These are phyloP conservation scores for Ramalina intermedia DNA, from an alignment of 495 filamentous ascomycete species.

Conservation along the genomic window DNA sequence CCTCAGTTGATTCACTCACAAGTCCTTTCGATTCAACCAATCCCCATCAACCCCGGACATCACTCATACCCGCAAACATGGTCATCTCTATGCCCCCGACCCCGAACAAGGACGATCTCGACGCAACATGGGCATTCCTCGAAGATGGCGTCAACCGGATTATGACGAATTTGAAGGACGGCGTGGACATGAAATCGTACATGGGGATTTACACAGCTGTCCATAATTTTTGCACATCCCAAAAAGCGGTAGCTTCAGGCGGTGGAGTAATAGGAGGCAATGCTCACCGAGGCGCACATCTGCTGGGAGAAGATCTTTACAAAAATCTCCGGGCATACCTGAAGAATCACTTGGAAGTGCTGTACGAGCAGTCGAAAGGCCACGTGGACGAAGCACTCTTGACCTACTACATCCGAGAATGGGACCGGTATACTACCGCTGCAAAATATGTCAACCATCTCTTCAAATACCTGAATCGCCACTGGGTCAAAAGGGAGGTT, in stretches of 20 bases:
- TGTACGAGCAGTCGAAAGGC: slow-evolving; percentile 51
- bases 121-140: slow-evolving; percentile 77
- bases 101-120: slow-evolving; percentile 71
- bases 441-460: slow-evolving; percentile 95
- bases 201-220: slow-evolving; percentile 98
- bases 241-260: slow-evolving; percentile 59
- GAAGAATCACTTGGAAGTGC: slow-evolving; percentile 50
- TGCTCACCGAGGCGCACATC: slow-evolving; percentile 76
- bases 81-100: slow-evolving; percentile 16
- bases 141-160: slow-evolving; percentile 78
- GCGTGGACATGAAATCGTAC: slow-evolving; percentile 88
- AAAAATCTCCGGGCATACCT: slow-evolving; percentile 77
- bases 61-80: slow-evolving; percentile 3
- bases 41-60: too few relatives aligned
- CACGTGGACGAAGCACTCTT: slow-evolving; percentile 86
- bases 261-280: slow-evolving; percentile 31
- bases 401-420: slow-evolving; percentile 91
- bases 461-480: slow-evolving; percentile 91
- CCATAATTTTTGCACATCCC: slow-evolving; percentile 98
- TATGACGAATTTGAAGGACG: slow-evolving; percentile 80
- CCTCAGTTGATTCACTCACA: too few relatives aligned
- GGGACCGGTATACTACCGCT: slow-evolving; percentile 86
- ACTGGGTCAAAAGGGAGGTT: slow-evolving; percentile 98
- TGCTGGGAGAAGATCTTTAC: slow-evolving; percentile 94
- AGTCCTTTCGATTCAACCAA: too few relatives aligned